phyloP scores from a whole-genome alignment of 805 yeast genomes.

The Barnettozyma pratensis region DNA sequence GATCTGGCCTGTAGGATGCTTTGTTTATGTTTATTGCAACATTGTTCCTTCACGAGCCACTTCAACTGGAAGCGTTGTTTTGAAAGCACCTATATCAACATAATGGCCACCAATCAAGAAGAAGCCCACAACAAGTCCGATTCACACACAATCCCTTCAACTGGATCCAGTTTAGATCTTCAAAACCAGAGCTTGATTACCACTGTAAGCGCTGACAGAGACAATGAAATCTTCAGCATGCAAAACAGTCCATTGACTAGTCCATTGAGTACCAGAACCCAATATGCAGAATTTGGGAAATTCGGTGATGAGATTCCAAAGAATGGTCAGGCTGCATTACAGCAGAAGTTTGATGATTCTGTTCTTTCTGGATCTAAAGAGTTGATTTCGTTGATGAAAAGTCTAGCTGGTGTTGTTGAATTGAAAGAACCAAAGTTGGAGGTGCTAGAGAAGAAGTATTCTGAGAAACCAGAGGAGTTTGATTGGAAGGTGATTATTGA shows the following conservation, averaged over 20 bases:
- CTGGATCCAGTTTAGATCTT: background rate
- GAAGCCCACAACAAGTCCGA: too few relatives aligned
- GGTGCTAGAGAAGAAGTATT: background rate
- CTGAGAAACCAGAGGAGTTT: conserved; percentile 1
- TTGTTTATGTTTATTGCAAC: too few relatives aligned
- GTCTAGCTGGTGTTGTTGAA: background rate
- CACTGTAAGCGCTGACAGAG: conserved; percentile 4
- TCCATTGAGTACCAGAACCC: conserved; percentile 3
- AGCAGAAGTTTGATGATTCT: background rate
- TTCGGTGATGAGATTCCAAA: too few relatives aligned
- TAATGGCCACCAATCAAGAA: too few relatives aligned
- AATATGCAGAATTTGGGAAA: background rate
- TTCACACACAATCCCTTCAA: background rate
- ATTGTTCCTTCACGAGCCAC: too few relatives aligned
- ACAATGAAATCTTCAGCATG: background rate
- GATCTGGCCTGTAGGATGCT: too few relatives aligned
- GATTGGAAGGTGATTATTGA: conserved; percentile 16
- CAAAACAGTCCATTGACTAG: conserved; percentile 1
- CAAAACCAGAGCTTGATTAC: conserved; percentile 7
- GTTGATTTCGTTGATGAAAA: conserved; percentile 7
- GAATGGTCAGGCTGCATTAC: background rate
- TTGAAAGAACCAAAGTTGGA: background rate
- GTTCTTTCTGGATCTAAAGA: conserved; percentile 1
- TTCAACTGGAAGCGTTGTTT: too few relatives aligned
- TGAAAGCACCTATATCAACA: too few relatives aligned